Evolutionary conservation across 2,329 filamentous ascomycete genomes (phyloP).

Genomic region (Alternaria burnsii): DNA sequence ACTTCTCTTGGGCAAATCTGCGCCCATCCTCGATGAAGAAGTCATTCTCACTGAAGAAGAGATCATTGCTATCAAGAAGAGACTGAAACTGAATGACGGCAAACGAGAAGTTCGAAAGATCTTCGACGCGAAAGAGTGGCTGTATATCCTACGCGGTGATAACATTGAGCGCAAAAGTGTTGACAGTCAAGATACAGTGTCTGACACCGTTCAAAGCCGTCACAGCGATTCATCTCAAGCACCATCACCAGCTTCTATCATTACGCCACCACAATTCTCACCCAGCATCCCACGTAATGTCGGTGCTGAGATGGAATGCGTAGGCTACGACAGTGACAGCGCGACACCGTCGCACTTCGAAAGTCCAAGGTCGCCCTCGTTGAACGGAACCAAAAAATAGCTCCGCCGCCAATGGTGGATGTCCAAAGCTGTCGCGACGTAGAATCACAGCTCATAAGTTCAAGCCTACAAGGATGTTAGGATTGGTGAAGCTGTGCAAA

Average conservation of each 20-base stretch:
- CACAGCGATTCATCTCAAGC: background rate
- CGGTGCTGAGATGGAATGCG: background rate
- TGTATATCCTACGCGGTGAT: slow-evolving; percentile 5
- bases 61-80: background rate
- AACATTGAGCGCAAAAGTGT: background rate
- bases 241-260: background rate
- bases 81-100: background rate
- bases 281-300: background rate
- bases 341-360: background rate
- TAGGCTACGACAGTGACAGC: background rate
- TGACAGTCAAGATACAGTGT: background rate
- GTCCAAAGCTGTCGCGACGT: background rate
- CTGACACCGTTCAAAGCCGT: background rate
- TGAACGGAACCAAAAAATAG: no score
- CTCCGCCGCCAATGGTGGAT: background rate
- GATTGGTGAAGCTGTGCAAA: background rate
- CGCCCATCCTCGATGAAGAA: no score
- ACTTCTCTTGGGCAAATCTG: background rate
- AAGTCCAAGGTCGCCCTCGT: background rate
- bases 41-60: background rate
- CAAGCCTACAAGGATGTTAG: background rate
- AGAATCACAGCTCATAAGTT: background rate
- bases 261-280: background rate
- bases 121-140: slow-evolving; percentile 4
- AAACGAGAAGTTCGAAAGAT: background rate